Percentiles rank a stretch among this genome's conserved stretches.
Evolutionary conservation across 805 yeast genomes (phyloP).

Genomic region (Yarrowia sp.): DNA sequence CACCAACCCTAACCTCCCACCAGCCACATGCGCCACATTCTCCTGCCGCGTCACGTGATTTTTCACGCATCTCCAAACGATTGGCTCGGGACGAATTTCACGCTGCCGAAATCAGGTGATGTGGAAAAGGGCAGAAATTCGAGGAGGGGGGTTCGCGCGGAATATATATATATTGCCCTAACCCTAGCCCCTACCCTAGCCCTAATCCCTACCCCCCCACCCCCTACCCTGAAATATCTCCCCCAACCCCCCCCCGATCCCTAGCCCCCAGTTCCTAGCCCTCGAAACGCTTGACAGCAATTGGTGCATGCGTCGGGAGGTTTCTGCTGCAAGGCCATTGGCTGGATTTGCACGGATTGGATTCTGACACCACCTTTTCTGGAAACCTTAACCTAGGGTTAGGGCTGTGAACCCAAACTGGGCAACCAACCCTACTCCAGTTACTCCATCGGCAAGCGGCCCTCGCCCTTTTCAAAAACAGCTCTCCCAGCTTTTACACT

Average conservation of each 20-base stretch:
- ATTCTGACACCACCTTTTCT: conserved; percentile 38
- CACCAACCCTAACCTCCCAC: neutral
- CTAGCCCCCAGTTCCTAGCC: no score
- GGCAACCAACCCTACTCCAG: conserved; percentile 3
- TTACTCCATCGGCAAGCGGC: conserved; percentile 4
- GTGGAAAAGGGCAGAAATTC: no score
- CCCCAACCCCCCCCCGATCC: no score
- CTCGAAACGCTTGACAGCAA: conserved; percentile 24
- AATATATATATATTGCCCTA: no score
- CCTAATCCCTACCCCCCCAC: no score
- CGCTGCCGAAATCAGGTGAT: no score
- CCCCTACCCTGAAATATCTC: no score
- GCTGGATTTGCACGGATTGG: conserved; percentile 23
- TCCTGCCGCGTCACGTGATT: conserved; percentile 15
- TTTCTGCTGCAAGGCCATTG: conserved; percentile 28
- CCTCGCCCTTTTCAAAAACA: conserved; percentile 33
- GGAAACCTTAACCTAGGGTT: neutral
- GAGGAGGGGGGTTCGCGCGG: no score
- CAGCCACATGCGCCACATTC: conserved; percentile 7
- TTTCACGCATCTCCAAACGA: conserved; percentile 4
- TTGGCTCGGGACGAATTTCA: conserved; percentile 7
- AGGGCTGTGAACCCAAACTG: neutral
- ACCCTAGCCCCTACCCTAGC: neutral
- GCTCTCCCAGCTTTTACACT: conserved; percentile 39
- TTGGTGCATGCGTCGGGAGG: conserved; percentile 26